Percentiles rank a stretch among this genome's conserved stretches.
These are phyloP conservation scores for Knufia petricola DNA, from an alignment of 2,329 filamentous ascomycete species.

Conservation along the genomic window DNA sequence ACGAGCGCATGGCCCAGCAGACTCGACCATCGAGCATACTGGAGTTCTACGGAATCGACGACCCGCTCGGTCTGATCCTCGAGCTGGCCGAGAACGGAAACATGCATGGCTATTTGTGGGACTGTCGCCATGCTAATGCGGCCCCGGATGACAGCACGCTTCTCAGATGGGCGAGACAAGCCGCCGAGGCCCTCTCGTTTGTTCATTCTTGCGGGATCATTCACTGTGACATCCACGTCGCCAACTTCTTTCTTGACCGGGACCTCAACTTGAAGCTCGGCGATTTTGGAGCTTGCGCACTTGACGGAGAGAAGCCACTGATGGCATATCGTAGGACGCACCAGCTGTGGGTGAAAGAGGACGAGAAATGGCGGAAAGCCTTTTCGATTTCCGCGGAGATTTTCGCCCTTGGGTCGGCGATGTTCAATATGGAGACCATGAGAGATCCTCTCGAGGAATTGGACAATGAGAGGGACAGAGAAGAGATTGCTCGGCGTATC, in stretches of 20 bases:
- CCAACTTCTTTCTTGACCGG: conserved; percentile 22
- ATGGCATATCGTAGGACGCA: not conserved
- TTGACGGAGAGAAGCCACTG: not conserved
- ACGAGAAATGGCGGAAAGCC: not conserved
- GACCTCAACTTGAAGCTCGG: conserved; percentile 20
- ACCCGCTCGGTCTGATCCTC: not conserved
- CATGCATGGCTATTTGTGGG: not conserved
- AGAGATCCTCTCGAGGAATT: too few species aligned
- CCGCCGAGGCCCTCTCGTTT: conserved; percentile 18
- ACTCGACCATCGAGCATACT: not conserved
- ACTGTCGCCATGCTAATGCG: not conserved
- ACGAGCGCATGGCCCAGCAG: not conserved
- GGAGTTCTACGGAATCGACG: not conserved
- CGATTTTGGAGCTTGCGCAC: conserved; percentile 16
- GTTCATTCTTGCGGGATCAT: conserved; percentile 18
- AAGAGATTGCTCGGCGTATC: too few species aligned
- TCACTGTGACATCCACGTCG: conserved; percentile 21
- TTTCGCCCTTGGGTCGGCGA: not conserved
- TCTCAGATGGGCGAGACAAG: conserved; percentile 17
- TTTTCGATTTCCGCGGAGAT: not conserved
- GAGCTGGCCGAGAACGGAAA: conserved; percentile 1
- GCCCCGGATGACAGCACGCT: not conserved
- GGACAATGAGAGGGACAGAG: too few species aligned
- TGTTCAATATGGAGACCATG: not conserved
- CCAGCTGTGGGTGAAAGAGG: not conserved